Conservation (phyloP, 768 basidiomycete genomes). For the Lactarius indigo region DNA sequence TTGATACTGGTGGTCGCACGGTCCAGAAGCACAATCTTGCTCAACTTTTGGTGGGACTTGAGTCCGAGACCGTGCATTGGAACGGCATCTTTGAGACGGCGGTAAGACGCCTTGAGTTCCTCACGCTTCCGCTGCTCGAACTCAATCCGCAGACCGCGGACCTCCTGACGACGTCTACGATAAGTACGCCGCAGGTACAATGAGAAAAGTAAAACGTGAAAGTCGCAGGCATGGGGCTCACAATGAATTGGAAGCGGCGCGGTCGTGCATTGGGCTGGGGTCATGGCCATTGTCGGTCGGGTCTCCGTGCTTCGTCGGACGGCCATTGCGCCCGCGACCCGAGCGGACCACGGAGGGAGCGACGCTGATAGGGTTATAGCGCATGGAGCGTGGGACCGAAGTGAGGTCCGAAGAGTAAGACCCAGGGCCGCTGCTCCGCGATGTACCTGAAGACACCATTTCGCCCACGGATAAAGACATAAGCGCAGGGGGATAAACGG, state of each 20-base stretch:
- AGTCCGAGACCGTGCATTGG: conserved; percentile 36
- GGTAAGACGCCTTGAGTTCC: conserved; percentile 89
- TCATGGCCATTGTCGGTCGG: conserved; percentile 74
- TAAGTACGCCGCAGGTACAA: neutral
- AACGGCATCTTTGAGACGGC: conserved; percentile 83
- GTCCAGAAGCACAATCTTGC: conserved; percentile 87
- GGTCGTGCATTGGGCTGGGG: conserved; percentile 51
- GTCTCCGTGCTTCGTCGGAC: conserved; percentile 46
- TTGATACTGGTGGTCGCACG: conserved; percentile 84
- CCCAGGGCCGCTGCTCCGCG: conserved; percentile 62
- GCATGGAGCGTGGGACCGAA: conserved; percentile 68
- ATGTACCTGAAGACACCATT: conserved; percentile 56
- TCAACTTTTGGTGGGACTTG: conserved; percentile 85
- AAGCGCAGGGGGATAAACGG: conserved; percentile 57
- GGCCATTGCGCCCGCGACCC: conserved; percentile 41
- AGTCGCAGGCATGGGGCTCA: conserved; percentile 31
- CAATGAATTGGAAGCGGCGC: conserved; percentile 50
- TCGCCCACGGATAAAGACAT: conserved; percentile 69
- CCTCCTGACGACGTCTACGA: conserved; percentile 79
- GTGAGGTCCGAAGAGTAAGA: conserved; percentile 53
- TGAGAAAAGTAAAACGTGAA: conserved; percentile 3
- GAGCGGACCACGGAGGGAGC: conserved; percentile 46
- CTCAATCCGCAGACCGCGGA: conserved; percentile 89
- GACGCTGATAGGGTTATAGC: conserved; percentile 64
- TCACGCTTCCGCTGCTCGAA: conserved; percentile 88